Evolutionary conservation across 1,139 yeast genomes (phyloP).

Genomic region (Magnusiomyces suaveolens): DNA sequence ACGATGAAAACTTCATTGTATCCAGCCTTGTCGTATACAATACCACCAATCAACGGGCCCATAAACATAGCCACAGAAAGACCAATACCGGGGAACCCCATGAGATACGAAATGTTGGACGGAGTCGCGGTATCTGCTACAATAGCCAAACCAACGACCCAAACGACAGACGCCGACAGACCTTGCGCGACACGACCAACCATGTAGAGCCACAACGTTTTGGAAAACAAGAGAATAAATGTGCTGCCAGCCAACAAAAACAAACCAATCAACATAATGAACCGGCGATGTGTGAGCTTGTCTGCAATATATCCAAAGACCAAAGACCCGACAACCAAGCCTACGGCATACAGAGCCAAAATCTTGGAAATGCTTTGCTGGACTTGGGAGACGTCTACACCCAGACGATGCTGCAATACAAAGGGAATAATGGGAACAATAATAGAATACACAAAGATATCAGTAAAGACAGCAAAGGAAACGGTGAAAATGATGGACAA

Average conservation of each 20-base stretch:
- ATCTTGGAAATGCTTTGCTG: constrained; percentile 28
- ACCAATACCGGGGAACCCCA: constrained; percentile 31
- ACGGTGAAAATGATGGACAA: constrained; percentile 25
- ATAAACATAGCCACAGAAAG: constrained; percentile 28
- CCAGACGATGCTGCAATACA: constrained; percentile 27
- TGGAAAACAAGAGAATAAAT: constrained; percentile 26
- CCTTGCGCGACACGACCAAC: constrained; percentile 32
- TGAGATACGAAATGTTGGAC: constrained; percentile 22
- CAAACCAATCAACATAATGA: constrained; percentile 29
- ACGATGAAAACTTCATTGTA: constrained; percentile 31
- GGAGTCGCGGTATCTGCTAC: constrained; percentile 28
- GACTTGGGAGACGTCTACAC: constrained; percentile 23
- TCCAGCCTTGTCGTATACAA: constrained; percentile 30
- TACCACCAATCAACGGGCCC: constrained; percentile 33
- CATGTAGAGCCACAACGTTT: constrained; percentile 24
- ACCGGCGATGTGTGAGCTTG: constrained; percentile 21
- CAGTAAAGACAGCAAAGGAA: constrained; percentile 30
- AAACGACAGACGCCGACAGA: constrained; percentile 31
- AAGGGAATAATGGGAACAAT: constrained; percentile 33
- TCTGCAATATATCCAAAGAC: constrained; percentile 30
- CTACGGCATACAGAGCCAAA: constrained; percentile 31
- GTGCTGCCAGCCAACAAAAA: constrained; percentile 28
- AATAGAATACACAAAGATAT: constrained; percentile 29
- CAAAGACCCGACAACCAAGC: constrained; percentile 29
- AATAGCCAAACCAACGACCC: constrained; percentile 35